A percentile compares a stretch with the other conserved stretches of the same genome.
phyloP scores from a whole-genome alignment of 768 basidiomycete species.

The Chalciporus chontae region DNA sequence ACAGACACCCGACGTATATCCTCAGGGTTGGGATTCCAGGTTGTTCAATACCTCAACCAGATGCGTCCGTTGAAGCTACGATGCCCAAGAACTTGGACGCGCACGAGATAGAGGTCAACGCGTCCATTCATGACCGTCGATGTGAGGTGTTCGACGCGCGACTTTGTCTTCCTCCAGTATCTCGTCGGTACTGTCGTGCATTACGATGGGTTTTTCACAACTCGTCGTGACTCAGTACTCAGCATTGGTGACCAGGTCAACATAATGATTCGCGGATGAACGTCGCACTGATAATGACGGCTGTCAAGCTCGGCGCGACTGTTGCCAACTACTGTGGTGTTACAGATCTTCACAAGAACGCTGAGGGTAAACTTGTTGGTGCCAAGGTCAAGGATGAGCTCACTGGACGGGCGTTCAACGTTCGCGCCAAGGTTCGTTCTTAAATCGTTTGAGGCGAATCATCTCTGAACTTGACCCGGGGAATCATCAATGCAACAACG shows the following conservation, averaged over 20 bases:
- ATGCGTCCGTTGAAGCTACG: too few species aligned
- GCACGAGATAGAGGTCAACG: too few species aligned
- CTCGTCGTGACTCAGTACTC: background rate
- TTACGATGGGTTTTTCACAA: conserved; percentile 67
- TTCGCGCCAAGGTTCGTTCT: conserved; percentile 66
- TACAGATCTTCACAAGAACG: conserved; percentile 66
- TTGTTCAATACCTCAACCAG: too few species aligned
- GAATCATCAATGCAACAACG: too few species aligned
- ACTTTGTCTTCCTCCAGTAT: conserved; percentile 22
- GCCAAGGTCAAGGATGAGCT: conserved; percentile 78
- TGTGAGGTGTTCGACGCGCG: too few species aligned
- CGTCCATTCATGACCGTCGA: too few species aligned
- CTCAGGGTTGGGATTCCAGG: too few species aligned
- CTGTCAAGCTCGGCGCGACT: conserved; percentile 85
- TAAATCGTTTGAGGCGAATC: background rate
- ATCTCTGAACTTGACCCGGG: conserved; percentile 1
- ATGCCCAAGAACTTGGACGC: too few species aligned
- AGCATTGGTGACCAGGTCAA: conserved; percentile 55
- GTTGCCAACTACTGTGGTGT: conserved; percentile 92
- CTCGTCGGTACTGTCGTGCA: conserved; percentile 95
- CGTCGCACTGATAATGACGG: conserved; percentile 90
- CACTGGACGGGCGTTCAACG: conserved; percentile 77
- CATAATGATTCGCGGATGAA: conserved; percentile 99
- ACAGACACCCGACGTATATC: too few species aligned
- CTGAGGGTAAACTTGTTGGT: conserved; percentile 60